These are phyloP conservation scores for Sinapis alba DNA, from an alignment of 441 rosid genomes.

Conservation along the genomic window DNA sequence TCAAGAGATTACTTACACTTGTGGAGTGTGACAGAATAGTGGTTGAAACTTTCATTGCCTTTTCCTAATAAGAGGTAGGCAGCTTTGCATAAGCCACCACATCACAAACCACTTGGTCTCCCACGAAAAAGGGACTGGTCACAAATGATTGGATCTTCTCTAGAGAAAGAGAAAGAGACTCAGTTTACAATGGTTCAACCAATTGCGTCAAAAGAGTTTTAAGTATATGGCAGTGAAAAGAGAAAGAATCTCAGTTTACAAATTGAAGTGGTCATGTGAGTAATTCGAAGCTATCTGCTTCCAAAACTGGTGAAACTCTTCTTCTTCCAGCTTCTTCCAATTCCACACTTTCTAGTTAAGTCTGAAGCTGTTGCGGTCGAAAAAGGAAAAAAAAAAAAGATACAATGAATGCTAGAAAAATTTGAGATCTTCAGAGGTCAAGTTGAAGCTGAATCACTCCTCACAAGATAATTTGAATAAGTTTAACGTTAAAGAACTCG, in stretches of 20 bases:
- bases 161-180: background rate
- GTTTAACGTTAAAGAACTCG: background rate
- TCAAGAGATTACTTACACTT: background rate
- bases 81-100: background rate
- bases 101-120: background rate
- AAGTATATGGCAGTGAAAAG: background rate
- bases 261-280: background rate
- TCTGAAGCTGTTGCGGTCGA: conserved; percentile 50
- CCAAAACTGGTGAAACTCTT: conserved; percentile 62
- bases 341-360: conserved; percentile 59
- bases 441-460: background rate
- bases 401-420: background rate
- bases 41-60: background rate
- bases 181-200: background rate
- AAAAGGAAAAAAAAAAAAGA: background rate
- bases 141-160: background rate
- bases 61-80: background rate
- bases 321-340: conserved; percentile 63
- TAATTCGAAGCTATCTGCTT: conserved; percentile 27
- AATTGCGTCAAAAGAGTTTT: too few relatives aligned
- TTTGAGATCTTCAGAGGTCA: background rate
- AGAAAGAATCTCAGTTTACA: background rate
- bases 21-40: background rate
- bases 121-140: background rate
- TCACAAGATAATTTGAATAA: background rate